A percentile compares a stretch with the other conserved stretches of the same genome.
These are phyloP conservation scores for Eucalyptus brandiana DNA, from an alignment of 345 rosid species.

Conservation along the genomic window DNA sequence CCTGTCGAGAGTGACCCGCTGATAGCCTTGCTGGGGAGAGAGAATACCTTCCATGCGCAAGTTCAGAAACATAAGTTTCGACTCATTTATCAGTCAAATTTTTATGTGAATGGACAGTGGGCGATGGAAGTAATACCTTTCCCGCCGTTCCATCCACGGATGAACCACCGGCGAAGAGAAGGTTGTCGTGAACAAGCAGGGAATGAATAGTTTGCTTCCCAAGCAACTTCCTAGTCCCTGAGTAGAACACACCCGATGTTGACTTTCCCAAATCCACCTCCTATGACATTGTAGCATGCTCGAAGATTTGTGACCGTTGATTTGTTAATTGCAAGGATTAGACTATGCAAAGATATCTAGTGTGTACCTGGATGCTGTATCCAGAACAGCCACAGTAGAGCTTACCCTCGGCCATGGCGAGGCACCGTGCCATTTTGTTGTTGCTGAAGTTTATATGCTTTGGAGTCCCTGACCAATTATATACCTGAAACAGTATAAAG, in stretches of 20 bases:
- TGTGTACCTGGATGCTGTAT: conserved; percentile 39
- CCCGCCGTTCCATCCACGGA: conserved; percentile 45
- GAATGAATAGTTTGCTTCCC: conserved; percentile 42
- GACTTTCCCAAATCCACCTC: conserved; percentile 33
- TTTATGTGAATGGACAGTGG: not conserved
- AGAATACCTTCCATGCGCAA: conserved; percentile 24
- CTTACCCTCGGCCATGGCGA: conserved; percentile 35
- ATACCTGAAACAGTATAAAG: conserved; percentile 19
- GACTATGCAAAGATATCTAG: not conserved
- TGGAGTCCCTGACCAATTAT: conserved; percentile 42
- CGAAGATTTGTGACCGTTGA: not conserved
- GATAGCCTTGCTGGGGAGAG: conserved; percentile 10
- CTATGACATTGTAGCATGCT: not conserved
- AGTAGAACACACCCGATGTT: conserved; percentile 19
- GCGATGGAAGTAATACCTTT: conserved; percentile 11
- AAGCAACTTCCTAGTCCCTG: conserved; percentile 40
- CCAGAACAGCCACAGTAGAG: conserved; percentile 51
- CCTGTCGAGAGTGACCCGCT: conserved; percentile 21
- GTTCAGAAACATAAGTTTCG: not conserved
- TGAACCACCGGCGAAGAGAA: conserved; percentile 37
- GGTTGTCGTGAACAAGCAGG: conserved; percentile 13
- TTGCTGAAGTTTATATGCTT: conserved; percentile 42
- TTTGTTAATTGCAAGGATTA: not conserved
- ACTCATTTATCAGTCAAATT: not conserved
- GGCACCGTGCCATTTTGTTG: conserved; percentile 31